Base-by-base conservation (phyloP, 495 filamentous ascomycete species). In the Aspergillus taichungensis region DNA sequence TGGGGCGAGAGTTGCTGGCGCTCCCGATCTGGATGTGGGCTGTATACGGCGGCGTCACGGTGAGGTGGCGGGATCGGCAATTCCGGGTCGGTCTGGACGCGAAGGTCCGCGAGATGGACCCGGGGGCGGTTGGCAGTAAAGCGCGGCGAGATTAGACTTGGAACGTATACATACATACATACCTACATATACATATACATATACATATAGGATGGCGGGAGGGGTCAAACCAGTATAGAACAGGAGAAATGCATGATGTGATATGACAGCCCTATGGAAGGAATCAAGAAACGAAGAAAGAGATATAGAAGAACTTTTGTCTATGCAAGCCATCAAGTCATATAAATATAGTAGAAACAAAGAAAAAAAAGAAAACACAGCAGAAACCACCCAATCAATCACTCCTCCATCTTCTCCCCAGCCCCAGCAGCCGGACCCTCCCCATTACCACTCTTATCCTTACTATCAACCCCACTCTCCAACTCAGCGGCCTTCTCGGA, bases 11-110 rank as follows among this genome's bases (percentile, higher is more conserved):
- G 59, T 32, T 75, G 1, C 66, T 95, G 6, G 90, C 94, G 0
- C 68, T 91, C 27, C 88, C 87, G 5, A 85, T 99, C 40, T 97
- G 92, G 92, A 39, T 68, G 3, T 84, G 82, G 79, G 89, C 91
- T 10, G 80, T 95, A 13, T 82, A 81, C 52, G 83, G 88, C 42
- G 94, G 86, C 4, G 79, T 80, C 30, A 89, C 80, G 27, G 87
- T 97, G 8, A 76, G 78, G 45, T 97, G 94, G 94, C 73, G 92
- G 30, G 88, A 89, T 0, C 78, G 79, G 51, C 74, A 70, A 18
- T 97, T 97, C 61, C 76, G 78, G 59, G 89, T 99, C 9, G 77
- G 85, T 5, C 59, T 71, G 32, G 87, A 95, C 64, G 94, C 90
- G 78, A 86, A 75, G 49, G 90, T 92, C 13, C 61, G 71, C 33